These are phyloP conservation scores for Penicillium sp. DNA, from an alignment of 2,329 filamentous ascomycete genomes.

Conservation along the genomic window DNA sequence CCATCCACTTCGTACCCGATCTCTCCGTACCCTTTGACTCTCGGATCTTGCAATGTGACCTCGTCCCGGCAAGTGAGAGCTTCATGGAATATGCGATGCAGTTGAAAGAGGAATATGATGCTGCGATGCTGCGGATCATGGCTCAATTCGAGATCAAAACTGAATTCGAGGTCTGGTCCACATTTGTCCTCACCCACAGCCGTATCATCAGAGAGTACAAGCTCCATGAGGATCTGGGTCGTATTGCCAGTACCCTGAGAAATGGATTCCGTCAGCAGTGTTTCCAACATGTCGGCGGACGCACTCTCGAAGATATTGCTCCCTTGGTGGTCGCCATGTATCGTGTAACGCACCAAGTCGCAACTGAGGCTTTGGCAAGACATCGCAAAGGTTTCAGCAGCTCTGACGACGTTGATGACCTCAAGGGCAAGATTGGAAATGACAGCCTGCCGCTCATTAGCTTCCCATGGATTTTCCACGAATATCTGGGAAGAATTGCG, in stretches of 20 bases:
- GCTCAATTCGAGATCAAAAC: constrained; percentile 75
- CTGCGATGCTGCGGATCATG: constrained; percentile 70
- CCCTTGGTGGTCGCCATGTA: constrained; percentile 86
- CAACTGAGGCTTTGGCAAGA: constrained; percentile 51
- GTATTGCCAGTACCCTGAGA: constrained; percentile 61
- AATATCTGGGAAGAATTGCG: constrained; percentile 66
- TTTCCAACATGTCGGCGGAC: constrained; percentile 58
- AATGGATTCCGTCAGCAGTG: constrained; percentile 64
- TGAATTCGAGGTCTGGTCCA: constrained; percentile 88
- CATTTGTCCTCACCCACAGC: constrained; percentile 73
- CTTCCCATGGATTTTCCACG: constrained; percentile 86
- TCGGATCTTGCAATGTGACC: constrained; percentile 61
- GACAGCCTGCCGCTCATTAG: constrained; percentile 69
- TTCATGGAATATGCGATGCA: constrained; percentile 56
- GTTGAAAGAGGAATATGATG: constrained; percentile 75
- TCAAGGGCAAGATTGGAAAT: constrained; percentile 5
- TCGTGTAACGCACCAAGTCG: constrained; percentile 67
- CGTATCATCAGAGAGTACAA: constrained; percentile 74
- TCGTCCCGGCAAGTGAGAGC: constrained; percentile 48
- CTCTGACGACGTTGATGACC: constrained; percentile 19
- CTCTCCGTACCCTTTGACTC: constrained; percentile 69
- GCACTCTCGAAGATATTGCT: constrained; percentile 55
- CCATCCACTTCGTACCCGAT: constrained; percentile 65
- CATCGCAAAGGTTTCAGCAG: constrained; percentile 38
- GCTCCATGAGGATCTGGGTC: constrained; percentile 74